phyloP scores from a whole-genome alignment of 225 moss, liverwort and hornwort genomes.

The Rhytidiadelphus loreus region DNA sequence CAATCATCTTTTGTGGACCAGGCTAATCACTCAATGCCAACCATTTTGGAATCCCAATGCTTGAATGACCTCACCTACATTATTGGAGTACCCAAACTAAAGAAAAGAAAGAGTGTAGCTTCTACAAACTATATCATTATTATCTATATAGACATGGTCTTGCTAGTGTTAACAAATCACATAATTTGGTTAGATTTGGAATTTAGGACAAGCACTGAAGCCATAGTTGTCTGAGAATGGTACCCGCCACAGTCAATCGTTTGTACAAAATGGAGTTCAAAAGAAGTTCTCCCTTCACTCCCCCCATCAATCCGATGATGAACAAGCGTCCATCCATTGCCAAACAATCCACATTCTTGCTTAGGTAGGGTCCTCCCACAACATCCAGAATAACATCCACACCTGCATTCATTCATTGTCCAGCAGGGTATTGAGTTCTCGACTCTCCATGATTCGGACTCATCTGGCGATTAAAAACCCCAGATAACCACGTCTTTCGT shows the following conservation, averaged over 20 bases:
- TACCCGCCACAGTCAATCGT: conserved; percentile 60
- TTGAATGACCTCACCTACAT: background rate
- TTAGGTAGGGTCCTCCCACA: conserved; percentile 68
- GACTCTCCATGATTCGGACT: background rate
- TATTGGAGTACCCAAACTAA: background rate
- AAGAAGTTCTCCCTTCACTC: conserved; percentile 34
- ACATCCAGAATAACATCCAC: conserved; percentile 85
- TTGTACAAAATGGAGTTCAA: conserved; percentile 34
- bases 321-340: conserved; percentile 66
- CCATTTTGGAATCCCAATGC: background rate
- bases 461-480: background rate
- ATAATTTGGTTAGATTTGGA: background rate
- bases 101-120: background rate
- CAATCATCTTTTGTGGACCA: background rate
- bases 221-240: background rate
- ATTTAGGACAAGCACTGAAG: background rate
- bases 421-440: background rate
- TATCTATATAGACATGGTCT: background rate
- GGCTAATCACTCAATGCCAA: background rate
- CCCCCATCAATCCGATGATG: conserved; percentile 60
- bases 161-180: background rate
- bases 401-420: conserved; percentile 27
- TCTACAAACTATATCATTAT: background rate
- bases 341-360: conserved; percentile 61
- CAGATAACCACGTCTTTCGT: background rate